A percentile compares a stretch with the other conserved stretches of the same genome.
These are phyloP conservation scores for Laburnicola sp. DNA, from an alignment of 2,329 filamentous ascomycete genomes.

Conservation along the genomic window DNA sequence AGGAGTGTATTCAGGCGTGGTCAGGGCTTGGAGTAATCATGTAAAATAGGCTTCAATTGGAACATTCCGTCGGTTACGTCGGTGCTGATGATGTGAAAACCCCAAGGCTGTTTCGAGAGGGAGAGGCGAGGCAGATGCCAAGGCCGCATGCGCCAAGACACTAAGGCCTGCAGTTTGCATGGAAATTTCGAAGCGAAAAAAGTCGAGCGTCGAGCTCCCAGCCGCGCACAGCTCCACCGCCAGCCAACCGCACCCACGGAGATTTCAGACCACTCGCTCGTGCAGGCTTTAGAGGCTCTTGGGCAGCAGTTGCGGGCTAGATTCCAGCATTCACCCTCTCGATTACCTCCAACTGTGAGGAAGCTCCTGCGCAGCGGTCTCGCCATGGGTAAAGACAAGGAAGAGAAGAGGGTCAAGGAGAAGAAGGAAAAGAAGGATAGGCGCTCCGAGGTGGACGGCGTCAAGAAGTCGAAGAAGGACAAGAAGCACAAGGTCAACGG, in stretches of 20 bases:
- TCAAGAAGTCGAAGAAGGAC: conserved; percentile 60
- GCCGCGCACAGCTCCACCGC: conserved; percentile 1
- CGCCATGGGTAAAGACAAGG: conserved; percentile 43
- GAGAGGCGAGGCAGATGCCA: conserved; percentile 11
- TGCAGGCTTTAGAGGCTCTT: too few species aligned
- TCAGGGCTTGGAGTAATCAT: conserved; percentile 26
- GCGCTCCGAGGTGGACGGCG: conserved; percentile 50
- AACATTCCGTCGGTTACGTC: not conserved
- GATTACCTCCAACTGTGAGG: not conserved
- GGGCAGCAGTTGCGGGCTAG: not conserved
- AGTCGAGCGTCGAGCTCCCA: not conserved
- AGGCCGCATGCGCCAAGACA: conserved; percentile 1
- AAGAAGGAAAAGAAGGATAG: conserved; percentile 70
- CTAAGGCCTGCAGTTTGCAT: conserved; percentile 6
- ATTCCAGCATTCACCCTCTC: not conserved
- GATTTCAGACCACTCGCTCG: not conserved
- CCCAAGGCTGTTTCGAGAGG: not conserved
- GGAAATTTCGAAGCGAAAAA: conserved; percentile 12
- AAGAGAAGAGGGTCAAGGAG: conserved; percentile 48
- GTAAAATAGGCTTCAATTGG: conserved; percentile 12
- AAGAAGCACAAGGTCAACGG: conserved; percentile 68
- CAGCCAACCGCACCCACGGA: not conserved
- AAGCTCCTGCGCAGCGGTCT: conserved; percentile 3
- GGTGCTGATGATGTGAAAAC: not conserved
- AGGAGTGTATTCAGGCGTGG: conserved; percentile 17